Evolutionary conservation across 768 basidiomycete genomes (phyloP), one percentile per base, ranked within the genome.

Genomic region (Myochromella boudieri): DNA sequence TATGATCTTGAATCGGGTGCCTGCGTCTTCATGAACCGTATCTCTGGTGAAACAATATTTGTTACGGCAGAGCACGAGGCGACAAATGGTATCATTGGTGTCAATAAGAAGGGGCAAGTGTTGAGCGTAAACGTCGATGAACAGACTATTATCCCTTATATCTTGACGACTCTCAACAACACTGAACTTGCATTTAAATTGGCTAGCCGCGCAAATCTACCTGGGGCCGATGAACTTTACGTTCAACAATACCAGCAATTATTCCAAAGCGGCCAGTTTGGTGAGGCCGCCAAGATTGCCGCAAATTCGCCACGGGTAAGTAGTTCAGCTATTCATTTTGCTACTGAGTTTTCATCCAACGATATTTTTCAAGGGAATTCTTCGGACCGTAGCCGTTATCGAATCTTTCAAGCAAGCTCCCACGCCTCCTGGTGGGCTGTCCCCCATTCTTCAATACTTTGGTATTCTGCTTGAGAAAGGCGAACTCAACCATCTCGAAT

Each of bases 11-110:
- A 99, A 68, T 82, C 93, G 7, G 97, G 95, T 47, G 86, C 91
- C 34, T 98, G 97, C 71, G 84, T 99, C 49, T 99, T 98, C 76
- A 99, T 99, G 97, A 99, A 99, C 79, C 89, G 97, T 55, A 99
- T 99, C 65, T 94, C 91, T 33, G 95, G 97, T 26, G 97, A 99
- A 74, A 98, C 97, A 26, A 98, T 99, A 64, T 99, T 99, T 64
- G 94, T 97, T 36, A 97, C 97, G 10, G 91, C 95, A 26, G 95
- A 97, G 60, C 93, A 97, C 61, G 95, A 97, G 66, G 81, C 85
- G 14, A 84, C 86, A 3, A 82, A 92, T 61, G 97, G 97, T 73
- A 97, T 99, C 67, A 92, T 99, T 53, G 95, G 95, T 55, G 94
- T 99, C 62, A 99, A 99, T 81, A 91, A 95, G 80, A 98, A 98